Conservation (phyloP, 2,329 filamentous ascomycete genomes). For the Tolypocladium endophyticum region DNA sequence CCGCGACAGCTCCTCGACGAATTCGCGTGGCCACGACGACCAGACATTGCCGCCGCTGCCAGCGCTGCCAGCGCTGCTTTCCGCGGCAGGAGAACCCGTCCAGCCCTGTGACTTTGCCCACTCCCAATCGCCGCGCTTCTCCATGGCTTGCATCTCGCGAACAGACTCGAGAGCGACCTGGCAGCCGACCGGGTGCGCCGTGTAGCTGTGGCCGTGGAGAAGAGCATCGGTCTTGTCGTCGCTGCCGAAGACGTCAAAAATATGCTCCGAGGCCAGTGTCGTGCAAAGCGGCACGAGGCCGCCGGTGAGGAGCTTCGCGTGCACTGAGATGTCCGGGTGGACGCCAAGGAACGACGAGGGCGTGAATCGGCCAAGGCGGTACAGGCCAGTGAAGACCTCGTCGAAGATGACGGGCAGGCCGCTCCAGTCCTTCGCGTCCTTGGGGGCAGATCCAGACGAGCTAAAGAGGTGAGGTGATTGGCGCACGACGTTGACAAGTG, state of each 20-base stretch:
- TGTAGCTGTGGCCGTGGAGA: slow-evolving; percentile 80
- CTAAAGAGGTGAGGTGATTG: slow-evolving; percentile 45
- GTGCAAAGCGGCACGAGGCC: slow-evolving; percentile 68
- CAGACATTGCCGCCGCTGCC: slow-evolving; percentile 31
- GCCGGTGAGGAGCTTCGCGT: slow-evolving; percentile 77
- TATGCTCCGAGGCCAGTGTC: slow-evolving; percentile 62
- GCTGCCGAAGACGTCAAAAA: slow-evolving; percentile 63
- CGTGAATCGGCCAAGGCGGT: slow-evolving; percentile 65
- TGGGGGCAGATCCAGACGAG: slow-evolving; percentile 4
- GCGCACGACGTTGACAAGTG: slow-evolving; percentile 58
- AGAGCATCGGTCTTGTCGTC: slow-evolving; percentile 68
- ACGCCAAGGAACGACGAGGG: slow-evolving; percentile 59
- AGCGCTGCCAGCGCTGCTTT: slow-evolving; percentile 8
- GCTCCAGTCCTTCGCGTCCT: slow-evolving; percentile 40
- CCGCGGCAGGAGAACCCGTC: not conserved
- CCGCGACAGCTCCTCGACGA: slow-evolving; percentile 49
- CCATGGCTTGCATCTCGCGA: slow-evolving; percentile 46
- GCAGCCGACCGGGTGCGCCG: slow-evolving; percentile 72
- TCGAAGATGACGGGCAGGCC: slow-evolving; percentile 75
- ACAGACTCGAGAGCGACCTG: slow-evolving; percentile 64
- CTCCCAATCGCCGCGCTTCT: slow-evolving; percentile 45
- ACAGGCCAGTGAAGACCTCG: slow-evolving; percentile 80
- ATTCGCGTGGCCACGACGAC: slow-evolving; percentile 59
- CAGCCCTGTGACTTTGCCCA: slow-evolving; percentile 39
- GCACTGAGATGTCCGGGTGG: slow-evolving; percentile 65